Base-by-base conservation (phyloP, 108 stramenopile species). In the Chaetoceros tenuissimus region DNA sequence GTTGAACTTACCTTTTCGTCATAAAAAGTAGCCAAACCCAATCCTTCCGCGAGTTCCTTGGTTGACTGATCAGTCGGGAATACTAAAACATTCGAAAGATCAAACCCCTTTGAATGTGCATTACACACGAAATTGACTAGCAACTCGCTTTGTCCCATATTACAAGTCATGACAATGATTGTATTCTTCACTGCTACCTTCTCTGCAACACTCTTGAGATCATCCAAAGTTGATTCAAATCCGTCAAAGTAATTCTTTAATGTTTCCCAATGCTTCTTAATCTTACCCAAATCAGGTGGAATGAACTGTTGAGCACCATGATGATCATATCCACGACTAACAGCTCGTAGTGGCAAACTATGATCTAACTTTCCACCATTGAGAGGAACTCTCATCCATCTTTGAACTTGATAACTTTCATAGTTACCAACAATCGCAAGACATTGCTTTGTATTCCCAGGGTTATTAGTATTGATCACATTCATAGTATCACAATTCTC, bases 61-160 rank as follows among this genome's bases (percentile, higher is more conserved):
- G 86, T 86, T 59, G 85, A 79, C 7, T 55, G 22, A 62, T 92
- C 90, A 0, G 90, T 81, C 0, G 86, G 82, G 67, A 92, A 92
- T 2, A 92, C 80, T 28, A 92, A 57, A 21, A 92, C 66, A n/a
- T 72, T 56, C 0, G 70, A 72, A 2, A 67, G 49, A 51, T 80
- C 77, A 25, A 84, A 52, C 19, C 63, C 48, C 44, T 76, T 53
- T 16, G 81, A 72, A 46, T 64, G 63, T n/a, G 87, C 82, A 31
- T 64, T 44, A 53, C 91, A 93, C 0, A 73, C 79, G 62, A 86
- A 88, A 48, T 93, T 93, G 21, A 68, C 65, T 20, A 93, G 62
- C 21, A 93, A 51, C 61, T 89, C 87, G 46, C 72, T 69, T 58
- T 88, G 84, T 29, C 91, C 91, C 60, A 68, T 48, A 56, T 93